Base-by-base conservation (phyloP, 2,329 filamentous ascomycete genomes). In the Ustulina deusta region DNA sequence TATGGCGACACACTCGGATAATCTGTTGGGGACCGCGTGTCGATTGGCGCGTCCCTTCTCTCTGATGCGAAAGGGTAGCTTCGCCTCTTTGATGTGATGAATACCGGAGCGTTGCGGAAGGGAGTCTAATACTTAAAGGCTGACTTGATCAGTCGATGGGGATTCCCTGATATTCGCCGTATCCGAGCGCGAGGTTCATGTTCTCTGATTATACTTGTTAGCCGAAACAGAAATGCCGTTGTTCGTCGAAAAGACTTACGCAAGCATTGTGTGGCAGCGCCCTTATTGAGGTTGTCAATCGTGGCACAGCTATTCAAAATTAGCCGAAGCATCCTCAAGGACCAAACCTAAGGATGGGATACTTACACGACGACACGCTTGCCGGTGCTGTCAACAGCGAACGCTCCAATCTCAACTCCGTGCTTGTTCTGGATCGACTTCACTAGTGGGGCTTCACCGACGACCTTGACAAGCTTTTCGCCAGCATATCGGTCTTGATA, bases 401-500 rank as follows among this genome's bases (percentile, higher is more conserved):
- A 98, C 0, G 93, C 94, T 67, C 96, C 96, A 79, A 99, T 94
- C 83, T 98, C 94, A 3, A 97, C 91, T 25, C 93, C 91, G 78
- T 98, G 95, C 83, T 91, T 93, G 71, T 91, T 89, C 73, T 88
- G 88, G 75, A 97, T 97, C 73, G 89, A 84, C 83, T 94, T 97
- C 64, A 98, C 95, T 11, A 90, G 83, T 2, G 95, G 96, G 0
- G 92, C 87, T 80, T 98, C 95, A 61, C 95, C 95, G 4, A 93
- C 88, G 22, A 98, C 89, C 86, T 96, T 97, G 78, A 99, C 91
- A 17, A 99, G 89, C 82, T 94, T 95, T 86, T 98, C 96, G 58
- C 94, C 94, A 6, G 95, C 95, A 77, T 97, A 99, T 27, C 95
- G 89, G 75, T 98, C 95, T 81, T 98, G 95, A 85, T 97, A 99